Conservation (phyloP, 2,329 filamentous ascomycete species). For the Bipolaris oryzae region DNA sequence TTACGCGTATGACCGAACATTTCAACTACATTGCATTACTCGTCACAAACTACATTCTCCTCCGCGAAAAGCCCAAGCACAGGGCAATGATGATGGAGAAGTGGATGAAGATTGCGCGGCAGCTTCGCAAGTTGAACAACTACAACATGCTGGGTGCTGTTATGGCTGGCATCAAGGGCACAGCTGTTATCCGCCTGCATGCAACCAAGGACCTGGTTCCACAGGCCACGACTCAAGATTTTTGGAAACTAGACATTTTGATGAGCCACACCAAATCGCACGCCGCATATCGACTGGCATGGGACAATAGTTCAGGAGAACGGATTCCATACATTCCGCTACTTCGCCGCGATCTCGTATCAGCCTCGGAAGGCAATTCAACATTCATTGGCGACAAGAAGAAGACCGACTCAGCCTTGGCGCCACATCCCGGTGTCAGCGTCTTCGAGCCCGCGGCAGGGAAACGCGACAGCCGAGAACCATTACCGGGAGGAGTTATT, state of each 20-base stretch:
- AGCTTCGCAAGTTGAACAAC: slow-evolving; percentile 90
- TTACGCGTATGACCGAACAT: slow-evolving; percentile 92
- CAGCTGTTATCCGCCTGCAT: slow-evolving; percentile 79
- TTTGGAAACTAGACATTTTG: slow-evolving; percentile 83
- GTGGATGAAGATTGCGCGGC: slow-evolving; percentile 87
- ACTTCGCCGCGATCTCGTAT: slow-evolving; percentile 86
- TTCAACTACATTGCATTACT: slow-evolving; percentile 65
- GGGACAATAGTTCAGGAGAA: slow-evolving; percentile 91
- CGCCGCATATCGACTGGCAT: slow-evolving; percentile 93
- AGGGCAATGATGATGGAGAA: slow-evolving; percentile 90
- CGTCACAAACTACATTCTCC: slow-evolving; percentile 64
- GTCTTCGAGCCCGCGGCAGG: slow-evolving; percentile 41
- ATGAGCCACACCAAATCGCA: slow-evolving; percentile 94
- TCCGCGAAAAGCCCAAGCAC: slow-evolving; percentile 96
- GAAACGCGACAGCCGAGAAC: slow-evolving; percentile 50
- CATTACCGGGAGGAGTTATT: slow-evolving; percentile 43
- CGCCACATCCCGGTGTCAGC: slow-evolving; percentile 44
- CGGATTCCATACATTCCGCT: slow-evolving; percentile 93
- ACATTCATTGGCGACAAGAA: slow-evolving; percentile 73
- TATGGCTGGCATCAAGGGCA: slow-evolving; percentile 88
- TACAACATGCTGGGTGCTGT: slow-evolving; percentile 97
- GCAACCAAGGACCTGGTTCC: slow-evolving; percentile 81
- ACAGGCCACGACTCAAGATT: slow-evolving; percentile 75
- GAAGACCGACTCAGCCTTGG: slow-evolving; percentile 33
- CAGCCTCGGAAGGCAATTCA: slow-evolving; percentile 87